Percentiles rank a stretch among this genome's conserved stretches.
Evolutionary conservation across 768 basidiomycete species (phyloP).

Genomic region (Podaxis pistillaris): DNA sequence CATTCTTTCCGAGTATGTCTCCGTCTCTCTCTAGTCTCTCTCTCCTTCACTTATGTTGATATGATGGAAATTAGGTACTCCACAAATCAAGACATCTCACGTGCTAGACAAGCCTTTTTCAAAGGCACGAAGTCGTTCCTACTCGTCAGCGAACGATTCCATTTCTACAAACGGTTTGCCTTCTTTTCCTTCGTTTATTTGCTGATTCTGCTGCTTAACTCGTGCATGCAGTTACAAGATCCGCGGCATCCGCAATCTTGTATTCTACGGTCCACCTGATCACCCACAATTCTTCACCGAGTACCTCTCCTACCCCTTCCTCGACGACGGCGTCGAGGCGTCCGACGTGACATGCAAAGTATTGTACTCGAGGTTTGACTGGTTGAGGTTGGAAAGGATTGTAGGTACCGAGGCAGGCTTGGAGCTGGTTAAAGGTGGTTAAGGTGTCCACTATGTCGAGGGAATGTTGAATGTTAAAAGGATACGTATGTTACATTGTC

Average conservation of each 20-base stretch:
- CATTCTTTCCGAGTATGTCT: slow-evolving; percentile 83
- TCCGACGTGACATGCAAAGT: slow-evolving; percentile 82
- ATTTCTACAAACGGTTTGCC: slow-evolving; percentile 84
- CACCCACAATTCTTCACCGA: slow-evolving; percentile 93
- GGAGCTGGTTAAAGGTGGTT: slow-evolving; percentile 37
- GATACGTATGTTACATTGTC: neutral
- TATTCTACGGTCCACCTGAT: slow-evolving; percentile 92
- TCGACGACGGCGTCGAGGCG: slow-evolving; percentile 84
- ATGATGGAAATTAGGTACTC: slow-evolving; percentile 62
- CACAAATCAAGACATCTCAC: slow-evolving; percentile 89
- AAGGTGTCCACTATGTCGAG: neutral
- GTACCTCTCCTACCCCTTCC: slow-evolving; percentile 85
- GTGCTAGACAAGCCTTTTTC: slow-evolving; percentile 93
- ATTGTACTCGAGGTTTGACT: slow-evolving; percentile 87
- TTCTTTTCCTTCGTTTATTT: neutral
- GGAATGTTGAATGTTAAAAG: neutral
- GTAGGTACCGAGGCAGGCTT: slow-evolving; percentile 52
- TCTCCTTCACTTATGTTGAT: no score
- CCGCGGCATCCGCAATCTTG: slow-evolving; percentile 85
- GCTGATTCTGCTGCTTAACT: neutral
- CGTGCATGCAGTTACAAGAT: slow-evolving; percentile 74
- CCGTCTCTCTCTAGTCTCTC: neutral
- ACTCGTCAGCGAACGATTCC: slow-evolving; percentile 95
- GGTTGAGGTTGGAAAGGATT: slow-evolving; percentile 84
- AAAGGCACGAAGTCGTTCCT: slow-evolving; percentile 82